A percentile compares a stretch with the other conserved stretches of the same genome.
phyloP scores from a whole-genome alignment of 371 early-diverging fungal genomes.

The Umbelopsis sp. region DNA sequence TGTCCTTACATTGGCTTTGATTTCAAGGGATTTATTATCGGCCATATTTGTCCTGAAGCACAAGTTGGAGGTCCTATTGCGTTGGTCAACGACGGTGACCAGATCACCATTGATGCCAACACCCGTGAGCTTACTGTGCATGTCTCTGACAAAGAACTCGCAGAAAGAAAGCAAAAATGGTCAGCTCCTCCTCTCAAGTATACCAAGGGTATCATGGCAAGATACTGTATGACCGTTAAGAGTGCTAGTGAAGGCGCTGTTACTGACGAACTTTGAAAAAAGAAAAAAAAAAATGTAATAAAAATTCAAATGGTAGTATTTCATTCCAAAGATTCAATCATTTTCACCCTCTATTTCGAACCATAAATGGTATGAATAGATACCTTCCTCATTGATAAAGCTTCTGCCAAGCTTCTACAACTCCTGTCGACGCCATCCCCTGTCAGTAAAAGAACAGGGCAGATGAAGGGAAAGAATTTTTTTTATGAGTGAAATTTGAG shows the following conservation, averaged over 20 bases:
- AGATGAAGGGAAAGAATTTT: too few relatives aligned
- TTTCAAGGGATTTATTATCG: conserved; percentile 89
- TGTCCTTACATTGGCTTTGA: neutral
- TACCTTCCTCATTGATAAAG: too few relatives aligned
- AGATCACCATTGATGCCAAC: conserved; percentile 83
- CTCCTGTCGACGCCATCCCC: too few relatives aligned
- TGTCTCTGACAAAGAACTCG: conserved; percentile 76
- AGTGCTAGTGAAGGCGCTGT: conserved; percentile 83
- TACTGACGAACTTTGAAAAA: conserved; percentile 65
- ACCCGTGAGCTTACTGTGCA: conserved; percentile 69
- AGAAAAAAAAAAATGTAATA: neutral
- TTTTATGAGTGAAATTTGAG: too few relatives aligned
- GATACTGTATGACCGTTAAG: conserved; percentile 86
- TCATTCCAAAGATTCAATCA: neutral
- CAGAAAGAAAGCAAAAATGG: conserved; percentile 69
- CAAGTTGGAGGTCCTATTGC: conserved; percentile 96
- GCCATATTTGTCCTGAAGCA: conserved; percentile 96
- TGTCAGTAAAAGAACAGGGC: too few relatives aligned
- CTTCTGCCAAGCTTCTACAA: too few relatives aligned
- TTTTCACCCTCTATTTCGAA: too few relatives aligned
- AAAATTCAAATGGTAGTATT: neutral
- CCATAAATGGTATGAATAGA: too few relatives aligned
- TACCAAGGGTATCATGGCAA: conserved; percentile 81
- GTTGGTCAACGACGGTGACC: conserved; percentile 84
- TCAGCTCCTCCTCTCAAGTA: conserved; percentile 82